Evolutionary conservation across 208 protist species (phyloP).

Genomic region (Leishmania lainsoni): DNA sequence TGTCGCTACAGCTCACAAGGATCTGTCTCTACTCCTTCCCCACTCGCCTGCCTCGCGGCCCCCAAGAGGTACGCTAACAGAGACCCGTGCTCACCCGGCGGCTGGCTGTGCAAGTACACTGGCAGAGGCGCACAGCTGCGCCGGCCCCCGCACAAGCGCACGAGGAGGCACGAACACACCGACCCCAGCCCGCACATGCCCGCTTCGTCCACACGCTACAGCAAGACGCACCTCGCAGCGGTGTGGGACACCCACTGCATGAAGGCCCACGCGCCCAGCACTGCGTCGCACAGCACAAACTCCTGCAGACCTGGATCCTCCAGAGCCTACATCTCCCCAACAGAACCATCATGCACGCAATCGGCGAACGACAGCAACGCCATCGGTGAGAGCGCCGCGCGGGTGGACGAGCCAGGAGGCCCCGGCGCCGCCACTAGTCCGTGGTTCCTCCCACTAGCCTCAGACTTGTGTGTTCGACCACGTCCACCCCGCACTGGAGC

Average conservation of each 20-base stretch:
- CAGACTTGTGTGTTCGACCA: no score
- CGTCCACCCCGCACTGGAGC: no score
- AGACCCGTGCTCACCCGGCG: no score
- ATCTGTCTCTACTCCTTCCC: background rate
- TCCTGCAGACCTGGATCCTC: background rate
- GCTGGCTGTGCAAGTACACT: background rate
- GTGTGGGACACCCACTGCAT: background rate
- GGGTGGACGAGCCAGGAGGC: slow-evolving; percentile 26
- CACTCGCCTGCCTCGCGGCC: background rate
- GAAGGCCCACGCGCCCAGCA: background rate
- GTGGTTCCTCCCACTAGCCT: no score
- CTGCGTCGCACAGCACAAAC: background rate
- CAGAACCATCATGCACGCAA: background rate
- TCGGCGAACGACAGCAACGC: slow-evolving; percentile 10
- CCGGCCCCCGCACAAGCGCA: background rate
- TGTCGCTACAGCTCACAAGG: background rate
- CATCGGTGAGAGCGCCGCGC: slow-evolving; percentile 57
- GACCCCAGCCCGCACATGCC: background rate
- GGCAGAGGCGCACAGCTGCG: background rate
- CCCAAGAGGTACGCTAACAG: no score
- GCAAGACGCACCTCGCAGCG: no score
- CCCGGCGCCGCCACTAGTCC: slow-evolving; percentile 16
- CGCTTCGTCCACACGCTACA: background rate
- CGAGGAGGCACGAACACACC: background rate
- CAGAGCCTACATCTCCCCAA: background rate